These are phyloP conservation scores for Zymoseptoria crescenta DNA, from an alignment of 2,329 filamentous ascomycete genomes.

Conservation along the genomic window DNA sequence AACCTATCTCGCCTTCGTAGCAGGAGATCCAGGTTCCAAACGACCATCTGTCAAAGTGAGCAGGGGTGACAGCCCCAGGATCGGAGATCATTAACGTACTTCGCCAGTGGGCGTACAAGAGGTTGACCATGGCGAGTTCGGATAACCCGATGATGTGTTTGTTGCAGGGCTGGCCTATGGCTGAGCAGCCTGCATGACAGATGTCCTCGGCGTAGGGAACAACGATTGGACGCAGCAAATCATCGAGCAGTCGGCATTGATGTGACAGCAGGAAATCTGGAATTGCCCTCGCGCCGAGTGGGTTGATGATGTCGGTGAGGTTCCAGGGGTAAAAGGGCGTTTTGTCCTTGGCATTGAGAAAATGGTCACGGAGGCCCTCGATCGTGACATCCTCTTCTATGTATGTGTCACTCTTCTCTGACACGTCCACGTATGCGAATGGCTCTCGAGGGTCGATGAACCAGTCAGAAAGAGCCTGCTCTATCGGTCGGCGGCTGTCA, in stretches of 20 bases:
- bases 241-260: conserved; percentile 9
- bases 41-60: conserved; percentile 7
- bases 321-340: conserved; percentile 7
- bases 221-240: conserved; percentile 5
- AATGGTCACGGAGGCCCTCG: neutral
- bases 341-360: neutral
- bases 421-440: neutral
- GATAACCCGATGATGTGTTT: conserved; percentile 1
- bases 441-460: neutral
- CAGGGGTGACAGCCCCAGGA: conserved; percentile 9
- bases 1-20: conserved; percentile 16
- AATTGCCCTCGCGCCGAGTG: conserved; percentile 1
- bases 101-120: conserved; percentile 3
- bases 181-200: conserved; percentile 3
- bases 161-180: neutral
- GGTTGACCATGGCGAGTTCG: conserved; percentile 1
- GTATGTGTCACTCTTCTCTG: no score
- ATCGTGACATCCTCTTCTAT: neutral
- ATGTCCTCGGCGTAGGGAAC: neutral
- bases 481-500: conserved; percentile 3
- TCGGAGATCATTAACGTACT: conserved; percentile 12
- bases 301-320: conserved; percentile 11
- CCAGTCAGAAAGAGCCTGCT: conserved; percentile 7
- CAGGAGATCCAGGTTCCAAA: conserved; percentile 14
- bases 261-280: conserved; percentile 7